phyloP scores from a whole-genome alignment of 2,329 filamentous ascomycete genomes.

The Apiospora koreana region DNA sequence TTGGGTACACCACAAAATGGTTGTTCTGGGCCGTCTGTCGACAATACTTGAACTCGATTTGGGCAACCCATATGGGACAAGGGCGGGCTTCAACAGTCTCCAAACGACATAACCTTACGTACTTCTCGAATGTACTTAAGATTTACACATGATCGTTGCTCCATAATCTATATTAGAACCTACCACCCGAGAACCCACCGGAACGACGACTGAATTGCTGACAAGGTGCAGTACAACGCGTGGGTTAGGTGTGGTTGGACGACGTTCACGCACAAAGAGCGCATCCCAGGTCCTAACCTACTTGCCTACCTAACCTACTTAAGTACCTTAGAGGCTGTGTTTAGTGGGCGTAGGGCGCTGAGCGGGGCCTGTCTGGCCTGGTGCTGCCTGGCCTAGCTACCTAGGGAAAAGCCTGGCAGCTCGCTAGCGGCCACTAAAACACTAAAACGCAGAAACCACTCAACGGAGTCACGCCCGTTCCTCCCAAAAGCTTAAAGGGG shows the following conservation, averaged over 20 bases:
- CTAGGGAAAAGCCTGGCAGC: background rate
- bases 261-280: conserved; percentile 13
- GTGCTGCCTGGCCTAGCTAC: too few species aligned
- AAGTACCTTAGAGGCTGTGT: background rate
- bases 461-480: background rate
- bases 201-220: background rate
- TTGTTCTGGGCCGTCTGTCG: too few species aligned
- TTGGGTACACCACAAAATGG: too few species aligned
- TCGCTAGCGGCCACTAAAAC: background rate
- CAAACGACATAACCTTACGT: too few species aligned
- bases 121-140: too few species aligned
- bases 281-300: background rate
- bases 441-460: background rate
- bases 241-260: conserved; percentile 1
- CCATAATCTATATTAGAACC: background rate
- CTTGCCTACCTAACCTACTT: too few species aligned
- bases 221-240: background rate
- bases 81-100: too few species aligned
- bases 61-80: too few species aligned
- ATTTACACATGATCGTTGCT: background rate
- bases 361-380: too few species aligned
- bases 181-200: too few species aligned
- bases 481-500: background rate
- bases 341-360: background rate
- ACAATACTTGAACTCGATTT: too few species aligned